phyloP scores from a whole-genome alignment of 805 yeast species.

The Vanderwaltozyma tropicalis region DNA sequence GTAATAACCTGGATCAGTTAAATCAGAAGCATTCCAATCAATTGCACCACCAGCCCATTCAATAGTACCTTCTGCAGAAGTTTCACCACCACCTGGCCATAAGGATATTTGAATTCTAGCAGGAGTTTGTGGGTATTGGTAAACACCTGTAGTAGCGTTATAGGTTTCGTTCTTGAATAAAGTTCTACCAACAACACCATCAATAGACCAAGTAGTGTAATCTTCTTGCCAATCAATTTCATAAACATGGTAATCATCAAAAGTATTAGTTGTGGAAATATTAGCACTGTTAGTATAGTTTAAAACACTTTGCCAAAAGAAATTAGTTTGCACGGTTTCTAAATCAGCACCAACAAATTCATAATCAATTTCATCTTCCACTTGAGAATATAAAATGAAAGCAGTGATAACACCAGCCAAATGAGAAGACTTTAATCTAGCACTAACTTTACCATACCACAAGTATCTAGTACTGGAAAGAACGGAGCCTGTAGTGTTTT shows the following conservation, averaged over 20 bases:
- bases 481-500: slow-evolving; percentile 64
- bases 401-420: slow-evolving; percentile 76
- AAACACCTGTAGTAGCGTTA: slow-evolving; percentile 48
- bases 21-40: slow-evolving; percentile 72
- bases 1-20: slow-evolving; percentile 69
- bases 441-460: slow-evolving; percentile 80
- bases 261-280: slow-evolving; percentile 37
- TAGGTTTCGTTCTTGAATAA: slow-evolving; percentile 49
- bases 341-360: slow-evolving; percentile 77
- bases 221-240: slow-evolving; percentile 79
- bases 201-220: slow-evolving; percentile 56
- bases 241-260: slow-evolving; percentile 60
- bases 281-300: slow-evolving; percentile 54
- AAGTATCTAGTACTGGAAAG: slow-evolving; percentile 66
- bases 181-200: slow-evolving; percentile 59
- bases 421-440: slow-evolving; percentile 62
- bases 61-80: slow-evolving; percentile 50
- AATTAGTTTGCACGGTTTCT: slow-evolving; percentile 63
- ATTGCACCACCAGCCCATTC: slow-evolving; percentile 86
- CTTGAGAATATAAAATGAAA: slow-evolving; percentile 69
- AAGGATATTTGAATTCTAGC: slow-evolving; percentile 60
- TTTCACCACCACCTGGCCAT: slow-evolving; percentile 66
- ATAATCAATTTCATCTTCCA: slow-evolving; percentile 82
- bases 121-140: slow-evolving; percentile 64
- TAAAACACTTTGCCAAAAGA: slow-evolving; percentile 62